Evolutionary conservation across 1,284 basidiomycete genomes (phyloP), one percentile per base, ranked within the genome.

Genomic region (Leccinum angustisporum): DNA sequence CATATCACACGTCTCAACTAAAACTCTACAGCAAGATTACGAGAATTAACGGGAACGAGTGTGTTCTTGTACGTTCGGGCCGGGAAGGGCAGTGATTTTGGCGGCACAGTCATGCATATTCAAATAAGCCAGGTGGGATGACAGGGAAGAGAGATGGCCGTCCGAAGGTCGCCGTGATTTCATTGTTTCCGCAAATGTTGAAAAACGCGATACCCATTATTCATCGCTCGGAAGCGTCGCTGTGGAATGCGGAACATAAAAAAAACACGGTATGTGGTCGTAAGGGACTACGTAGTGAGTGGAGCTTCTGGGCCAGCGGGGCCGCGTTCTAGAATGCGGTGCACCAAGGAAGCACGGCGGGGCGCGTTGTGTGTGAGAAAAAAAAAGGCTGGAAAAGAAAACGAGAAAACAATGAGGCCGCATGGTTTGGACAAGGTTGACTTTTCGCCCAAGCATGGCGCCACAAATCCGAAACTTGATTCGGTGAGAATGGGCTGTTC

Each of bases 401-500:
- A 51, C 8, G 16, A 16, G 14, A 27, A 31, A 48, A 60, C 36
- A 57, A 36, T 33, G 33, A 9, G 36, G 43, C 40, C 54, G 51
- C 54, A 58, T 54, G 59, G 46, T 3, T 48, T 48, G 46, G 16
- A 65, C 63, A 56, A 59, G 34, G 57, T 55, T 48, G 60, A 48
- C 18, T 27, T 16, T 63, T 51, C 56, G 53, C 52, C 30, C 33
- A 25, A 27, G 55, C 46, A 36, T 36, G 1, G 18, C 30, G 66
- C 68, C 68, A 67, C 70, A 69, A 68, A 70, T 55, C 58, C 40
- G 60, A 66, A 33, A 40, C 25, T 25, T 25, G 33, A 59, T 54
- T 58, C 38, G 43, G 34, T 6, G 33, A 46, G 54, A 64, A 38
- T 13, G 33, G 62, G 4, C 31, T 31, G 10, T 53, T 48, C 43